phyloP scores from a whole-genome alignment of 108 stramenopile genomes.

The Pseudonitzschia multiseries region DNA sequence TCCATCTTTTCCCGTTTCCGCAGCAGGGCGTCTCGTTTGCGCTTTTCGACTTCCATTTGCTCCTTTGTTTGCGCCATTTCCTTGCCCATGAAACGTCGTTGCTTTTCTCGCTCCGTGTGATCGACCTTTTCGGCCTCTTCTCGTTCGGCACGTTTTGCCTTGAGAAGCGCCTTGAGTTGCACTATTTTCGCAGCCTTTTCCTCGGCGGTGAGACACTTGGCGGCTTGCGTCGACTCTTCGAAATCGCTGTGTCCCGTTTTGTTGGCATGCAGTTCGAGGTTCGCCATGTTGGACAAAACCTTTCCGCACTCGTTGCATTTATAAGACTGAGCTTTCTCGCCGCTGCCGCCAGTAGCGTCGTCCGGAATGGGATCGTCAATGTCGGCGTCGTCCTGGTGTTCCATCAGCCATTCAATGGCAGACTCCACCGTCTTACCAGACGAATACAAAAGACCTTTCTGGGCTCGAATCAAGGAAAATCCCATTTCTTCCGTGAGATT shows the following conservation, averaged over 20 bases:
- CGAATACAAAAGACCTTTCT: constrained; percentile 83
- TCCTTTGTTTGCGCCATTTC: constrained; percentile 83
- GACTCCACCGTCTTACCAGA: constrained; percentile 79
- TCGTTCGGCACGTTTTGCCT: constrained; percentile 78
- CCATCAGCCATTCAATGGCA: constrained; percentile 94
- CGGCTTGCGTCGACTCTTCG: constrained; percentile 78
- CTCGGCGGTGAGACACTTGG: constrained; percentile 83
- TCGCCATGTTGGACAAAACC: constrained; percentile 79
- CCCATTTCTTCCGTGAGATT: constrained; percentile 85
- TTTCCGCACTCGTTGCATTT: constrained; percentile 89
- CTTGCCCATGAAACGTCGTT: constrained; percentile 77
- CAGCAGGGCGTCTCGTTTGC: constrained; percentile 82
- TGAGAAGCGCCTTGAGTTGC: constrained; percentile 86
- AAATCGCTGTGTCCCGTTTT: constrained; percentile 91
- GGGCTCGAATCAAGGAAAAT: constrained; percentile 83
- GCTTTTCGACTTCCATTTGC: constrained; percentile 80
- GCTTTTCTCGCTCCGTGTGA: constrained; percentile 82
- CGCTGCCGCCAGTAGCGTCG: constrained; percentile 22
- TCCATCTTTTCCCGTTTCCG: constrained; percentile 82
- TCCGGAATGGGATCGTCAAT: constrained; percentile 90
- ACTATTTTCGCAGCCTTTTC: constrained; percentile 89
- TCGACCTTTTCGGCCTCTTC: constrained; percentile 87
- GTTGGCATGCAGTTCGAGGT: constrained; percentile 88
- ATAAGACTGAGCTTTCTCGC: constrained; percentile 64
- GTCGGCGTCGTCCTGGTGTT: constrained; percentile 91